Evolutionary conservation across 495 filamentous ascomycete species (phyloP), one percentile per base, ranked within the genome.

Genomic region (Penicillium bovifimosum): DNA sequence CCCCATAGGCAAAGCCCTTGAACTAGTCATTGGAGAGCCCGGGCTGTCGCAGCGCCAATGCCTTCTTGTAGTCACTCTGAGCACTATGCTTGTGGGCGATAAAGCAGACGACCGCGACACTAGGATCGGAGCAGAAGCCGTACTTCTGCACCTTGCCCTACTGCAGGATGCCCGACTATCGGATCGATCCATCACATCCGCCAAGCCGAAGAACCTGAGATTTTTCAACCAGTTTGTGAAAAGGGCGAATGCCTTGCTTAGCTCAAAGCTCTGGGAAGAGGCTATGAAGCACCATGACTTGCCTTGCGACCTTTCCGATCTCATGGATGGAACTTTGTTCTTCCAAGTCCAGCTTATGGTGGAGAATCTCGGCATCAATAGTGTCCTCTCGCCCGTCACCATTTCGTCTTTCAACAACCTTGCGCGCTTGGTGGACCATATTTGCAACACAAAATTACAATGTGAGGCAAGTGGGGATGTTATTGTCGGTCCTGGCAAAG

Each of bases 311-410:
- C 54, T 83, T 0, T 74, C 69, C 17, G 86, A 90, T 59, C 61
- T 84, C 9, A 48, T 88, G n/a, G 86, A 90, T 58, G 86, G 86
- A 14, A 72, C 81, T 36, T 55, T 88, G 2, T 78, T 86, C 47
- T 53, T 63, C 60, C 65, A 33, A 45, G 59, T 53, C 13, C 53
- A 29, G 13, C 26, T 14, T 2, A 42, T 42, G 11, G 16, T 52
- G 14, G 16, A 40, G 6, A 47, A 13, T 24, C 34, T 41, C 28
- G 34, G 54, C 0, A 24, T 46, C 6, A 13, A 13, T 11, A 34
- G 11, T 9, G 9, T 34, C 17, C 17, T 46, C 1, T 16, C 29
- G 5, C 14, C 29, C 11, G 31, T 6, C 5, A 46, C 43, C 13
- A 6, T 34, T 9, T 9, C 16, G 10, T 1, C 31, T 5, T 46